phyloP scores from a whole-genome alignment of 305 asterid genomes.

The Fraxinus xanthoxyloides region DNA sequence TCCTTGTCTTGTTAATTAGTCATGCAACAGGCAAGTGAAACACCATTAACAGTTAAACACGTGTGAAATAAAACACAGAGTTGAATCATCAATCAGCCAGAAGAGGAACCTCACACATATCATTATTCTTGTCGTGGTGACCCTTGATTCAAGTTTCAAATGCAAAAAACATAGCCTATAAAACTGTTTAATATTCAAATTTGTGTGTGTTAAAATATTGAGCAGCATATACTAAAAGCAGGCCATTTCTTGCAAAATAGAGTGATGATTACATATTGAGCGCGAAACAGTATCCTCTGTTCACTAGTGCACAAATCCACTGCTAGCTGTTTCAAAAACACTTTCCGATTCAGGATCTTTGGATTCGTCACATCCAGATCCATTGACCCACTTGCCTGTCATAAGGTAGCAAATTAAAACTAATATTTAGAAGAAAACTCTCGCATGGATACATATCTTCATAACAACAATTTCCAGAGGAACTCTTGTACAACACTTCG shows the following conservation, averaged over 20 bases:
- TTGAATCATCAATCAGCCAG: not conserved
- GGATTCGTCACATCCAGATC: slow-evolving; percentile 92
- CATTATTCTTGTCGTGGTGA: not conserved
- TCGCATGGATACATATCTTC: not conserved
- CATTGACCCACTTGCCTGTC: slow-evolving; percentile 85
- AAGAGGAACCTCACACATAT: not conserved
- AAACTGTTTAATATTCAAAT: not conserved
- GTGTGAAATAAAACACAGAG: not conserved
- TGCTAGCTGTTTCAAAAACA: slow-evolving; percentile 89
- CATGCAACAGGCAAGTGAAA: too few relatives aligned
- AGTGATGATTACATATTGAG: slow-evolving; percentile 75
- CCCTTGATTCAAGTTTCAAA: not conserved
- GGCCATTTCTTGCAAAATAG: slow-evolving; percentile 1
- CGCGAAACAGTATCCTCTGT: slow-evolving; percentile 76
- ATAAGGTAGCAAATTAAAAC: slow-evolving; percentile 9
- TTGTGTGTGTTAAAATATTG: not conserved
- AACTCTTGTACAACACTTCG: not conserved
- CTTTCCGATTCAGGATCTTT: slow-evolving; percentile 75
- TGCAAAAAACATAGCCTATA: not conserved
- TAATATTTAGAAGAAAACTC: not conserved
- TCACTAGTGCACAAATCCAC: slow-evolving; percentile 85
- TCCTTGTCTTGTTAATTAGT: too few relatives aligned
- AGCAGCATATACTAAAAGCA: not conserved
- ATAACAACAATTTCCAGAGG: not conserved
- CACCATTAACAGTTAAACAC: not conserved